These are phyloP conservation scores for Fusarium brachygibbosum DNA, from an alignment of 2,329 filamentous ascomycete species.

Conservation along the genomic window DNA sequence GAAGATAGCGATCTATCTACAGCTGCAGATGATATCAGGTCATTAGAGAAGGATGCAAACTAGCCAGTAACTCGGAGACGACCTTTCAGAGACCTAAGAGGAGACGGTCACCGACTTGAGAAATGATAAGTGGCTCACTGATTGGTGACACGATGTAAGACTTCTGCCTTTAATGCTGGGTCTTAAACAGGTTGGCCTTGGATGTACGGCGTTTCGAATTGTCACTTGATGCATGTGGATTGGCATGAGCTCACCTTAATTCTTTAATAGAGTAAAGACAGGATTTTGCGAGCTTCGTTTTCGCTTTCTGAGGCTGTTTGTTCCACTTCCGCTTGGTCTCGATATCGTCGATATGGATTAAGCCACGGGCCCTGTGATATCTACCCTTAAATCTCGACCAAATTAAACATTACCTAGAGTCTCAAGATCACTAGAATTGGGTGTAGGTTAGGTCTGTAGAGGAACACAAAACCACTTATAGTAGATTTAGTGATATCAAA, in stretches of 20 bases:
- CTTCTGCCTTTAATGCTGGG: background rate
- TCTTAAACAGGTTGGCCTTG: background rate
- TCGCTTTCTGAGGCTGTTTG: background rate
- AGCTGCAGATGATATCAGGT: background rate
- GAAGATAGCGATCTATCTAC: background rate
- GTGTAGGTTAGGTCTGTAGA: background rate
- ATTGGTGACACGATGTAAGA: background rate
- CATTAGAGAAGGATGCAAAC: background rate
- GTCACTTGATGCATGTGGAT: background rate
- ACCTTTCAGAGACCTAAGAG: background rate
- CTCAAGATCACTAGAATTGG: background rate
- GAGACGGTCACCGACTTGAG: background rate
- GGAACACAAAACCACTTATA: background rate
- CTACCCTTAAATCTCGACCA: background rate
- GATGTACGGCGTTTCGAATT: background rate
- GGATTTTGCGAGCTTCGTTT: background rate
- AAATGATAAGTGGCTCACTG: background rate
- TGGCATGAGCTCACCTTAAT: too few relatives aligned
- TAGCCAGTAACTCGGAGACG: background rate
- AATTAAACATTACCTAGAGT: background rate
- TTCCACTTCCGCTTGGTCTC: background rate
- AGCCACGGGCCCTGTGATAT: background rate
- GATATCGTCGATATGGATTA: background rate
- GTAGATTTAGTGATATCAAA: background rate
- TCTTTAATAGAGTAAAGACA: background rate